These are phyloP conservation scores for Dioscorea zingiberensis DNA, from an alignment of 106 monocot genomes.

Conservation along the genomic window DNA sequence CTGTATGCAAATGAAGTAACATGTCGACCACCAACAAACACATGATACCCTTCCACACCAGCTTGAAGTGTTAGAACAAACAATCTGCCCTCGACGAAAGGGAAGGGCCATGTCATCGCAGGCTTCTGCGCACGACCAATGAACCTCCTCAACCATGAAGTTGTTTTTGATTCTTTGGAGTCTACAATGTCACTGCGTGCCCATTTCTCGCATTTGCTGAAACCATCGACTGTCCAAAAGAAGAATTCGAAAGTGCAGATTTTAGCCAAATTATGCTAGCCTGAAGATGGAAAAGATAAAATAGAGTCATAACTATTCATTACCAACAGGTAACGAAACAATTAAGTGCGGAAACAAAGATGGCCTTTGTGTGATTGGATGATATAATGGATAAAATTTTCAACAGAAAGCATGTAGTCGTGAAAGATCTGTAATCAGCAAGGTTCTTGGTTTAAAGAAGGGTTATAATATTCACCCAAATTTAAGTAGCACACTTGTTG, in stretches of 20 bases:
- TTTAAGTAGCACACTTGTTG: too few relatives aligned
- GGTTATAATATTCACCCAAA: too few relatives aligned
- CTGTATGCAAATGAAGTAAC: slow-evolving; percentile 79
- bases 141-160: slow-evolving; percentile 79
- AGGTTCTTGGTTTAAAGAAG: too few relatives aligned
- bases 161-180: slow-evolving; percentile 67
- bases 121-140: slow-evolving; percentile 91
- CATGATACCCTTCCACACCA: slow-evolving; percentile 86
- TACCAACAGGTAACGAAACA: too few relatives aligned
- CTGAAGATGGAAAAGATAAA: slow-evolving; percentile 7
- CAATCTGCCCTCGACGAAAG: slow-evolving; percentile 70
- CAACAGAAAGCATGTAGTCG: too few relatives aligned
- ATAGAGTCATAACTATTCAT: background rate
- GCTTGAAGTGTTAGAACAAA: slow-evolving; percentile 79
- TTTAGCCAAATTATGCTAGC: slow-evolving; percentile 15
- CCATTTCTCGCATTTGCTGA: slow-evolving; percentile 86
- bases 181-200: slow-evolving; percentile 45
- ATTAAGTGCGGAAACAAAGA: too few relatives aligned
- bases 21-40: slow-evolving; percentile 74
- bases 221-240: slow-evolving; percentile 77
- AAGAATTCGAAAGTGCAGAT: slow-evolving; percentile 18
- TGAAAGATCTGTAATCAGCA: too few relatives aligned
- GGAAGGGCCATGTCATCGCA: slow-evolving; percentile 87
- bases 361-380: too few relatives aligned
- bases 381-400: too few relatives aligned